Conservation (phyloP, 805 yeast genomes). For the Schizosaccharomyces octosporus region DNA sequence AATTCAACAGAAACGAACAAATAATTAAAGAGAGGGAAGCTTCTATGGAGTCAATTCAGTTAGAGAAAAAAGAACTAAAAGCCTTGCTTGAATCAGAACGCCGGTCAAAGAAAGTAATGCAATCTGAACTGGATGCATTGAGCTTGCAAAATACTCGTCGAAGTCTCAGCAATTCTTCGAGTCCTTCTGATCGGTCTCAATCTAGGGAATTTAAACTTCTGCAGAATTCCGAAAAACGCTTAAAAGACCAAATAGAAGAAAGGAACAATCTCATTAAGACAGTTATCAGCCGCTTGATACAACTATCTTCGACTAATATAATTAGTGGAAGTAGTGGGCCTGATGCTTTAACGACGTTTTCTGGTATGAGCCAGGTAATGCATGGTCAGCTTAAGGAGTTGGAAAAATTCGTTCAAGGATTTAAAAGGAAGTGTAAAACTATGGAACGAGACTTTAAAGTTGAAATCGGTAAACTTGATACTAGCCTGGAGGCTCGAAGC, state of each 20-base stretch:
- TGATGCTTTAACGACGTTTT: not conserved
- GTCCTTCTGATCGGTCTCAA: not conserved
- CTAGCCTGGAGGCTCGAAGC: not conserved
- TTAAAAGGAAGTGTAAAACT: not conserved
- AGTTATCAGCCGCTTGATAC: not conserved
- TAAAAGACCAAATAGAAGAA: not conserved
- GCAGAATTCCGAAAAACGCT: not conserved
- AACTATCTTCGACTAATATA: not conserved
- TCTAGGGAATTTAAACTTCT: not conserved
- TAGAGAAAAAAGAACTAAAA: not conserved
- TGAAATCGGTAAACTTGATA: constrained; percentile 3
- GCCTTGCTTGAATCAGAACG: not conserved
- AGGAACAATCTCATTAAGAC: not conserved
- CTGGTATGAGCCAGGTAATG: not conserved
- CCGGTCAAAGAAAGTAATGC: not conserved
- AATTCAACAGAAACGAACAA: not conserved
- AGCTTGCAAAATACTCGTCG: not conserved
- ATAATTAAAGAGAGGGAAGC: not conserved
- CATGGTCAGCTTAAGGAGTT: not conserved
- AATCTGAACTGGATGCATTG: not conserved
- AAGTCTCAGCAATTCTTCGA: not conserved
- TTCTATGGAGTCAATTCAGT: not conserved
- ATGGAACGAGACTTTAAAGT: constrained; percentile 2
- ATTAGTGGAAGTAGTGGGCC: not conserved
- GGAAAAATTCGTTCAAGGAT: not conserved